Conservation (phyloP, 331 rosid species). For the Malus hybrid region DNA sequence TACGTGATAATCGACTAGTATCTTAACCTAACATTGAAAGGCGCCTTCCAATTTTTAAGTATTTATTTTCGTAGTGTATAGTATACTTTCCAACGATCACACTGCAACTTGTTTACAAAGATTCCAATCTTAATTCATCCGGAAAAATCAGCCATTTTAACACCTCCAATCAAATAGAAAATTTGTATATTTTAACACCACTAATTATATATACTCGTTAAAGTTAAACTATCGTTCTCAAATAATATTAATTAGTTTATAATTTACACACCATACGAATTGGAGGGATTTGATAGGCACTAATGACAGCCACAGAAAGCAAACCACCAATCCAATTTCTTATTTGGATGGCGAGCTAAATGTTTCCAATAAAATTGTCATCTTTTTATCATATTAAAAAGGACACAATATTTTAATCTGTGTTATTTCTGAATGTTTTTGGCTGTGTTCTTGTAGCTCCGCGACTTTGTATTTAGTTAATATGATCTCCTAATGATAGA, state of each 20-base stretch:
- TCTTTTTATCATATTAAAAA: too few relatives aligned
- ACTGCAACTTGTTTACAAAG: constrained; percentile 1
- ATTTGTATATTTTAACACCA: not conserved
- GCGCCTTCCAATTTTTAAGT: not conserved
- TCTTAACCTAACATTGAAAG: not conserved
- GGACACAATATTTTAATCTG: not conserved
- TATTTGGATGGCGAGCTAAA: not conserved
- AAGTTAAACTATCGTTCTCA: not conserved
- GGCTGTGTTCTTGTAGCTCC: not conserved
- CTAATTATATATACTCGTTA: not conserved
- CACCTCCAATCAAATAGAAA: not conserved
- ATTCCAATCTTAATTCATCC: not conserved
- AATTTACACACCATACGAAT: constrained; percentile 3
- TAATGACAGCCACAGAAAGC: constrained; percentile 9
- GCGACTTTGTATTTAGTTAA: not conserved
- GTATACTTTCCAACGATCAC: not conserved
- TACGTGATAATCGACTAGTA: constrained; percentile 1
- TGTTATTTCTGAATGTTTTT: not conserved
- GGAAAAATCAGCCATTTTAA: not conserved
- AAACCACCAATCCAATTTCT: not conserved
- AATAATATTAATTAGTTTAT: not conserved
- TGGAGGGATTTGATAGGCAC: not conserved
- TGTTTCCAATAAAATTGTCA: not conserved
- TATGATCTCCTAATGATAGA: not conserved
- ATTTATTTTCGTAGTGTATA: not conserved